A percentile compares a stretch with the other conserved stretches of the same genome.
These are phyloP conservation scores for Caloboletus inedulis DNA, from an alignment of 1,284 basidiomycete genomes.

Conservation along the genomic window DNA sequence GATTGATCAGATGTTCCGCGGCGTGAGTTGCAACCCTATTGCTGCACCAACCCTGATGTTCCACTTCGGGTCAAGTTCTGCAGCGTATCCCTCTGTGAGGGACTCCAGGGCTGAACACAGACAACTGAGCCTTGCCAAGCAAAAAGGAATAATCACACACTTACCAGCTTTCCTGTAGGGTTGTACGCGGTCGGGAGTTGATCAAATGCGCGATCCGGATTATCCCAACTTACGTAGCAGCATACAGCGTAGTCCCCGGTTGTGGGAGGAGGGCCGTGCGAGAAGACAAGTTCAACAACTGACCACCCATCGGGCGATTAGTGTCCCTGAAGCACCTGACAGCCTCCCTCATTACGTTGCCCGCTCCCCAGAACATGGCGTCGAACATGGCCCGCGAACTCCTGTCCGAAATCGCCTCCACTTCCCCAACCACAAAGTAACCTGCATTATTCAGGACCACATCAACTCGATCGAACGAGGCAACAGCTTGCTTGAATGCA, in stretches of 20 bases:
- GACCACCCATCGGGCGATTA: conserved; percentile 26
- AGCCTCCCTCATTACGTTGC: conserved; percentile 29
- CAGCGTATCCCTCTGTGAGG: conserved; percentile 28
- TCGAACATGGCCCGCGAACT: conserved; percentile 31
- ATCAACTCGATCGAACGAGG: conserved; percentile 30
- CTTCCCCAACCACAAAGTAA: conserved; percentile 25
- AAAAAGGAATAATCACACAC: background rate
- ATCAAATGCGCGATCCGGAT: background rate
- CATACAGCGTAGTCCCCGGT: conserved; percentile 20
- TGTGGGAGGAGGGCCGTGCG: conserved; percentile 26
- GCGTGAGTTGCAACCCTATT: background rate
- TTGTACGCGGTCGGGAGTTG: background rate
- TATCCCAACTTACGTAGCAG: conserved; percentile 22
- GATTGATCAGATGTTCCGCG: conserved; percentile 5
- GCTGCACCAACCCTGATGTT: conserved; percentile 24
- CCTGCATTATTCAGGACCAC: conserved; percentile 39
- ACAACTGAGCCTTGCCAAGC: background rate
- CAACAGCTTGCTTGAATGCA: conserved; percentile 27
- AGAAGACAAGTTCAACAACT: conserved; percentile 27
- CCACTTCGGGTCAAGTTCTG: conserved; percentile 28
- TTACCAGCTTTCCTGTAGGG: conserved; percentile 24
- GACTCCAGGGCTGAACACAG: conserved; percentile 22
- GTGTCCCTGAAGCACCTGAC: conserved; percentile 28
- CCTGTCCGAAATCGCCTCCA: conserved; percentile 30
- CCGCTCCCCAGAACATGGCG: conserved; percentile 34